phyloP scores from a whole-genome alignment of 2,329 filamentous ascomycete genomes.

The Lanzia echinophila region DNA sequence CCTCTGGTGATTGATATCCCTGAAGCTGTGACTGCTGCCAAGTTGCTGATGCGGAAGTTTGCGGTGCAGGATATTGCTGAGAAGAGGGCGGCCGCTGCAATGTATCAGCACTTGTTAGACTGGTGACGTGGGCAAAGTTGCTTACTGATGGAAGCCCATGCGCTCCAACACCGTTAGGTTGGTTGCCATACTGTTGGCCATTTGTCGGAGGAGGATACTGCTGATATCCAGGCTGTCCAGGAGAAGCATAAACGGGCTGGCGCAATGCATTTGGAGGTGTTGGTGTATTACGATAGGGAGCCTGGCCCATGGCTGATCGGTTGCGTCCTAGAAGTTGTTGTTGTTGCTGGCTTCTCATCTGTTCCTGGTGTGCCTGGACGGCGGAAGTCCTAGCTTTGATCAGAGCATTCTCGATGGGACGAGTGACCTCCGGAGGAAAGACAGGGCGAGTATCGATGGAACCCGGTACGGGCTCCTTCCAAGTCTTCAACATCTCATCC shows the following conservation, averaged over 20 bases:
- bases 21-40: constrained; percentile 28
- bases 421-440: constrained; percentile 78
- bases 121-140: not conserved
- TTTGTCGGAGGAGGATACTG: constrained; percentile 26
- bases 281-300: constrained; percentile 63
- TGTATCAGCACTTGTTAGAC: constrained; percentile 11
- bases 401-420: constrained; percentile 88
- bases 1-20: constrained; percentile 34
- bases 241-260: constrained; percentile 34
- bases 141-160: constrained; percentile 27
- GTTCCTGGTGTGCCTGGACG: constrained; percentile 52
- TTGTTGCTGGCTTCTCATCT: constrained; percentile 50
- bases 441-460: constrained; percentile 90
- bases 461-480: constrained; percentile 94
- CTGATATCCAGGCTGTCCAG: constrained; percentile 28
- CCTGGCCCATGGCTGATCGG: constrained; percentile 45
- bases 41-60: constrained; percentile 29
- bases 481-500: constrained; percentile 95
- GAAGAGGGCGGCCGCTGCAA: constrained; percentile 14
- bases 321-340: constrained; percentile 47
- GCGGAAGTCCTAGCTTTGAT: constrained; percentile 66
- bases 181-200: constrained; percentile 17
- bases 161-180: constrained; percentile 17
- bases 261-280: constrained; percentile 56
- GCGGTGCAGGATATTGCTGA: constrained; percentile 11